Evolutionary conservation across 345 rosid species (phyloP).

Genomic region (Bruguiera sexangula): DNA sequence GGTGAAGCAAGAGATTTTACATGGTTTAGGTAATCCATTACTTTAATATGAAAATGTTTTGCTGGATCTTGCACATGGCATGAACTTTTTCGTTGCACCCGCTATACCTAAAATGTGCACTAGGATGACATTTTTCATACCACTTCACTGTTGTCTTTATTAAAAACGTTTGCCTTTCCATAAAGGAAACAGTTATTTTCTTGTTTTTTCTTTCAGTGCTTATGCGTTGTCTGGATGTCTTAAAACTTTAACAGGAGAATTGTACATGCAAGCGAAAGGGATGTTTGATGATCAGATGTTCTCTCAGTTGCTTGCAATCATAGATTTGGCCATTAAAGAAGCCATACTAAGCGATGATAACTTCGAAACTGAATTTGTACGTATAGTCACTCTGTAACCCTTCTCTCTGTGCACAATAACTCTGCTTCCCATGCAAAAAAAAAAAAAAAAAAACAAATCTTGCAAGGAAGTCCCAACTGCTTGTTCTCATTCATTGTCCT

Average conservation of each 20-base stretch:
- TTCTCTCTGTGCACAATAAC: conserved; percentile 1
- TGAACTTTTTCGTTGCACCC: neutral
- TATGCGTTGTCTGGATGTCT: conserved; percentile 13
- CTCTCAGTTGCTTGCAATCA: conserved; percentile 64
- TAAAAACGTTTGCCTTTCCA: neutral
- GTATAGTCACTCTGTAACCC: conserved; percentile 21
- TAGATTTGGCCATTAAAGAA: conserved; percentile 66
- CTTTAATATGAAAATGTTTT: conserved; percentile 3
- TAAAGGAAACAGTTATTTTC: neutral
- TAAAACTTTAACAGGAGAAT: conserved; percentile 63
- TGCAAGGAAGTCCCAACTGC: too few relatives aligned
- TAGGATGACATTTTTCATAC: neutral
- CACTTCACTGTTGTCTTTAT: neutral
- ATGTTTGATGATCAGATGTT: conserved; percentile 87
- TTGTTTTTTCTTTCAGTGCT: neutral
- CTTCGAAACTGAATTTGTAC: conserved; percentile 73
- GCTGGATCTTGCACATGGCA: neutral
- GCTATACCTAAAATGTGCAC: neutral
- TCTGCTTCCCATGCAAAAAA: neutral
- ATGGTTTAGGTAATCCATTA: conserved; percentile 70
- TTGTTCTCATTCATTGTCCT: too few relatives aligned
- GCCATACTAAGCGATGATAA: conserved; percentile 47
- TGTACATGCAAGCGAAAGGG: conserved; percentile 69
- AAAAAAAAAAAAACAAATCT: too few relatives aligned
- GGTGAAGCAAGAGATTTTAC: conserved; percentile 91